Evolutionary conservation across 78 protist genomes (phyloP), one percentile per base, ranked within the genome.

Genomic region (Dictyostelium brefeldianum): DNA sequence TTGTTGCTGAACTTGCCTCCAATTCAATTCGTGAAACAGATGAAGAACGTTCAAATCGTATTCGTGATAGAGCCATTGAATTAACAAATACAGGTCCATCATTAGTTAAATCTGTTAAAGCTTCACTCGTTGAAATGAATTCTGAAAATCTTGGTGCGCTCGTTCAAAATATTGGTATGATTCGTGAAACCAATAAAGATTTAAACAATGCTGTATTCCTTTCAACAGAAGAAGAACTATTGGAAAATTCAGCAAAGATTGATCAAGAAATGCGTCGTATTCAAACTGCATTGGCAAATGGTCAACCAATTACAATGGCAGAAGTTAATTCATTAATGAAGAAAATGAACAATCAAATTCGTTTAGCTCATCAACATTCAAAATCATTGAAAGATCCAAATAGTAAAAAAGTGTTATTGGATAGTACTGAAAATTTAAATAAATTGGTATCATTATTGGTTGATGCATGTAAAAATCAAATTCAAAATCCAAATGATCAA

Each of bases 171-270:
- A 87, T 87, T 31, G 41, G 41, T 43, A 5, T 7, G 2, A 48
- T 87, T 11, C 75, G 80, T 64, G 93, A 87, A 64, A 64, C 80
- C 0, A 87, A 87, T 47, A 80, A 74, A 20, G 93, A 87, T 41
- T n/a, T 87, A 18, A 64, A 57, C 46, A 87, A 77, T 53, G 93
- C 93, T 47, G 81, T 87, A 0, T 31, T 87, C 20, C 9, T 87
- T 50, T 29, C 84, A 4, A 87, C 93, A 0, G 93, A 87, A 71
- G 78, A 87, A 25, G 93, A 87, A 74, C 15, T 87, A 12, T 47
- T 87, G 31, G 93, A 87, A 41, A 87, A 87, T 29, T 80, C 93
- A 7, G 75, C 93, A 50, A 74, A 77, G 84, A 87, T 87, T 57
- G 93, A 87, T 36, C 83, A 80, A 31, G 93, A 87, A 17, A 77